Percentiles rank a stretch among this genome's conserved stretches.
Evolutionary conservation across 164 flowering plant genomes (phyloP).

Genomic region (Chimonanthus salicifolius): DNA sequence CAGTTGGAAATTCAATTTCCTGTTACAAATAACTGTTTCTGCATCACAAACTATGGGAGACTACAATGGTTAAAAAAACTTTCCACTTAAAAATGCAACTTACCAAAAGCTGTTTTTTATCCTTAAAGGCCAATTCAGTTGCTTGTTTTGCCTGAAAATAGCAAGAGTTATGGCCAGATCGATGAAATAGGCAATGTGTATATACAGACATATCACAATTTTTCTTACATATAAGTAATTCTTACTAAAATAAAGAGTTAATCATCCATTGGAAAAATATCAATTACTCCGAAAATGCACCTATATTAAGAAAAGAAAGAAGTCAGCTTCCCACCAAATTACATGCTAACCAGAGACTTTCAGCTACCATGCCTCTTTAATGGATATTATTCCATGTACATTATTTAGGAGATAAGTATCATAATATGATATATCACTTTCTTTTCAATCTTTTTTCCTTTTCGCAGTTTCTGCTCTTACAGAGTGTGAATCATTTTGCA

Average conservation of each 20-base stretch:
- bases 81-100: conserved; percentile 12
- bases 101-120: conserved; percentile 73
- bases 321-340: too few species aligned
- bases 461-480: neutral
- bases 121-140: conserved; percentile 58
- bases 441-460: neutral
- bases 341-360: too few species aligned
- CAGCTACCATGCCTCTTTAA: too few species aligned
- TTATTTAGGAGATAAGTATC: neutral
- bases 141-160: conserved; percentile 68
- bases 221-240: neutral
- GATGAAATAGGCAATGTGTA: neutral
- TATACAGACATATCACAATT: neutral
- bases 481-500: too few species aligned
- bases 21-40: conserved; percentile 27
- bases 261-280: too few species aligned
- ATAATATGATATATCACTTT: neutral
- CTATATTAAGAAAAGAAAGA: neutral
- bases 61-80: neutral
- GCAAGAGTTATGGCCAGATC: conserved; percentile 2
- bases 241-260: neutral
- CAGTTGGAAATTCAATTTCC: conserved; percentile 96
- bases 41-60: conserved; percentile 18
- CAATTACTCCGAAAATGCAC: neutral
- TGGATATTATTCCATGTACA: too few species aligned